Percentiles rank a stretch among this genome's conserved stretches.
Evolutionary conservation across 225 moss, liverwort and hornwort genomes (phyloP).

Genomic region (Ulota crispa): DNA sequence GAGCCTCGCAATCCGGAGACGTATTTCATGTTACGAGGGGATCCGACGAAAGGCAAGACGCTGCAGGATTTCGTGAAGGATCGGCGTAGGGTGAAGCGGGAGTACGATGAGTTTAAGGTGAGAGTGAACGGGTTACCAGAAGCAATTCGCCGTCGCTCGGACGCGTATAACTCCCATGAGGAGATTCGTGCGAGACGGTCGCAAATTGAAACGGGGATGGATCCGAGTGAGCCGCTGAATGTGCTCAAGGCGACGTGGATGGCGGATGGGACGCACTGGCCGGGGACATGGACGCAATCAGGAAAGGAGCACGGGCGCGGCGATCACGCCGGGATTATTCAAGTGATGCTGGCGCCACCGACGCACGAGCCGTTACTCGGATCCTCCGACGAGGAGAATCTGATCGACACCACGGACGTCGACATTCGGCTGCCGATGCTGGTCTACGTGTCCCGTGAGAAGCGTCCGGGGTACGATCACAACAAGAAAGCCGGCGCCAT

Average conservation of each 20-base stretch:
- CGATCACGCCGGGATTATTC: constrained; percentile 79
- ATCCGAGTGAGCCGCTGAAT: constrained; percentile 55
- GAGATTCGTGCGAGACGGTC: constrained; percentile 69
- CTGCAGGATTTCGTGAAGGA: constrained; percentile 72
- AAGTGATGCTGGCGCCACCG: constrained; percentile 81
- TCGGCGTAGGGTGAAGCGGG: constrained; percentile 69
- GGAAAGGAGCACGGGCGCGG: constrained; percentile 78
- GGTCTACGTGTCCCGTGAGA: constrained; percentile 93
- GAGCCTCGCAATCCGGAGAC: constrained; percentile 83
- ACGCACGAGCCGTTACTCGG: constrained; percentile 51
- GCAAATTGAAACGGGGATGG: constrained; percentile 66
- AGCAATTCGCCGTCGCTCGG: constrained; percentile 68
- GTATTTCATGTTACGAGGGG: constrained; percentile 61
- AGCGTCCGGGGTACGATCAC: constrained; percentile 83
- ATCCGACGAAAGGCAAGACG: constrained; percentile 72
- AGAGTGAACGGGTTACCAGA: constrained; percentile 73
- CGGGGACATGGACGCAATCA: constrained; percentile 66
- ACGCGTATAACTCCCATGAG: constrained; percentile 75
- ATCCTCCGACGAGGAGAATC: constrained; percentile 60
- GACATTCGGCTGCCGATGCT: constrained; percentile 90
- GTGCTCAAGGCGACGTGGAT: constrained; percentile 80
- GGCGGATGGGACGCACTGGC: constrained; percentile 87
- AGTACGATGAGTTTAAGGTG: constrained; percentile 78
- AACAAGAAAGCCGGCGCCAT: constrained; percentile 99
- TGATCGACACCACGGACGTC: constrained; percentile 67